These are phyloP conservation scores for Coccomyxa subellipsoidea DNA, from an alignment of 163 green algal species.

Conservation along the genomic window DNA sequence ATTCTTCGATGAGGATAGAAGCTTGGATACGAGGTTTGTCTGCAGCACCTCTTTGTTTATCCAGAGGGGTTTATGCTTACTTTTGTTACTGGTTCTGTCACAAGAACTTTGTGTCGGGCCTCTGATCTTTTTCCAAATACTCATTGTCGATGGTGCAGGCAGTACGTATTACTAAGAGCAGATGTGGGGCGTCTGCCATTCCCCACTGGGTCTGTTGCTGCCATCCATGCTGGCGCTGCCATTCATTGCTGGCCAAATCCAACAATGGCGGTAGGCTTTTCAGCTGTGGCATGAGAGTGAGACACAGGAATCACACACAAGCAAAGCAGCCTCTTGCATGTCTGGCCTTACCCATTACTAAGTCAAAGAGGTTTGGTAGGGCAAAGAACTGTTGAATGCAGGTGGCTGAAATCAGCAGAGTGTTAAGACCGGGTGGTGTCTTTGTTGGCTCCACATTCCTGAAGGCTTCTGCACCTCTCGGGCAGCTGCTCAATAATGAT, in stretches of 20 bases:
- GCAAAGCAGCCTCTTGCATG: no score
- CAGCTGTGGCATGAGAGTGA: not conserved
- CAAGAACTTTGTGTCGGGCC: not conserved
- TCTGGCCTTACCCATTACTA: no score
- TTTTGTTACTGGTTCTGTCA: not conserved
- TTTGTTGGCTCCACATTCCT: slow-evolving; percentile 96
- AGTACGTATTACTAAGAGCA: slow-evolving; percentile 69
- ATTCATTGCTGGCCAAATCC: slow-evolving; percentile 94
- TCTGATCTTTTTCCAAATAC: not conserved
- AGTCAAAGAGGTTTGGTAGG: not conserved
- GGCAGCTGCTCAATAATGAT: slow-evolving; percentile 71
- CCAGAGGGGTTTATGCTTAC: not conserved
- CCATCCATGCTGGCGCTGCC: slow-evolving; percentile 90
- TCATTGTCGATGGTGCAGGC: slow-evolving; percentile 16
- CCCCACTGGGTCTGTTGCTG: slow-evolving; percentile 71
- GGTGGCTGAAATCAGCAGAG: slow-evolving; percentile 87
- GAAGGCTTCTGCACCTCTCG: slow-evolving; percentile 64
- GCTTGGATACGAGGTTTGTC: slow-evolving; percentile 20
- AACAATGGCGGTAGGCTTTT: slow-evolving; percentile 40
- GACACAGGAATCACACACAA: no score
- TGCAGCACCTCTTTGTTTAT: not conserved
- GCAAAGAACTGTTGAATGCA: slow-evolving; percentile 11
- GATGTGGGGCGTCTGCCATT: slow-evolving; percentile 91
- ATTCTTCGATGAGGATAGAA: slow-evolving; percentile 57
- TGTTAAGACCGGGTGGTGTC: slow-evolving; percentile 87